Evolutionary conservation across 129 eudicot species (phyloP), one percentile per base, ranked within the genome.

Genomic region (Glebionis coronaria): DNA sequence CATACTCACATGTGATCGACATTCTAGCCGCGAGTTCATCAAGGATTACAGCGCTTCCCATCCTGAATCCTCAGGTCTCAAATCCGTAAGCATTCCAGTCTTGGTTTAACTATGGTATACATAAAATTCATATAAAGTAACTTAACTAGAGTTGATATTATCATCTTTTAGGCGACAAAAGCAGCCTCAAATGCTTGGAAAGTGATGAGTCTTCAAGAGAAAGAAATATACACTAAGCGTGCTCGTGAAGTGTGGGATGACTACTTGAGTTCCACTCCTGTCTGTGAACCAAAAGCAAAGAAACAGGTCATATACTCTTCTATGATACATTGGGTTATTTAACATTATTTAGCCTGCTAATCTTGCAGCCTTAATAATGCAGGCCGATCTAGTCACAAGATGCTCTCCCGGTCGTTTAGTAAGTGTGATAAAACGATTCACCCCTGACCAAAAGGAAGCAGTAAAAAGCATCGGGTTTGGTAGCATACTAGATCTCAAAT

Each of bases 121-220:
- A 35, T 47, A 55, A 27, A 8, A 21, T 72, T 44, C 47, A 7
- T 46, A 21, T 47, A 11, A 2, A 19, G 23, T 57, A 31, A 20
- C 42, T 38, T 53, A 15, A 52, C 67, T 25, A 35, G 44, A 53
- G 28, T 2, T 55, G 23, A 29, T 35, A 14, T 49, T 55, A 65
- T 63, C 62, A 38, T 58, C 25, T 63, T 44, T 9, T 57, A 88
- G 96, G 96, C 96, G 58, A 88, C 96, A 68, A 85, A 81, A 60
- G 92, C 91, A 25, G 96, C 95, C 25, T 88, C 96, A 9, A 81
- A 85, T 80, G 96, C 96, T 40, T 88, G 96, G 96, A 88, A 88
- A 60, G 71, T 83, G 77, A 88, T 82, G 96, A 76, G 83, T 47
- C 69, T 74, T 40, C 89, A 85, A 73, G 92, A 88, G 76, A 88